These are phyloP conservation scores for Stemphylium lycopersici DNA, from an alignment of 2,329 filamentous ascomycete genomes.

Conservation along the genomic window DNA sequence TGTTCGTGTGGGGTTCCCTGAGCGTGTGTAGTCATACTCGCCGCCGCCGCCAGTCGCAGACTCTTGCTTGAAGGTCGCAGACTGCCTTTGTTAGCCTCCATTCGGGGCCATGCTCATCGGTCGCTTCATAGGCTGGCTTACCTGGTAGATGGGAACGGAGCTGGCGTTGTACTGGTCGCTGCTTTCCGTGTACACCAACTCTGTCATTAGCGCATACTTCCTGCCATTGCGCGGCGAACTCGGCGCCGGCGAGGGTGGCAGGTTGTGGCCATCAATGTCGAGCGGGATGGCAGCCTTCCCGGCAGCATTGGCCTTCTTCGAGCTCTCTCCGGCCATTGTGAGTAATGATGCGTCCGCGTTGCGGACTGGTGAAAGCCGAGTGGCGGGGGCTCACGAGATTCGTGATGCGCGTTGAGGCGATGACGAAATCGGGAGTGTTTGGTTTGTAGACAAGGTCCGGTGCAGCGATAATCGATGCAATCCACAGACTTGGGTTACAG, in stretches of 20 bases:
- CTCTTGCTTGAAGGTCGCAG: conserved; percentile 95
- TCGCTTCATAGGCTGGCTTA: conserved; percentile 34
- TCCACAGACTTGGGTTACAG: background rate
- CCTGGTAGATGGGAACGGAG: conserved; percentile 95
- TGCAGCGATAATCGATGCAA: background rate
- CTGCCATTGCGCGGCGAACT: conserved; percentile 86
- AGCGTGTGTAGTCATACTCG: conserved; percentile 98
- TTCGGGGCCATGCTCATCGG: no score
- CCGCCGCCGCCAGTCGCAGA: conserved; percentile 76
- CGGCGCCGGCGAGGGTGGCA: conserved; percentile 75
- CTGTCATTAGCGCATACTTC: conserved; percentile 92
- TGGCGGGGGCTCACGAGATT: conserved; percentile 12
- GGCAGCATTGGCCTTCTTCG: conserved; percentile 45
- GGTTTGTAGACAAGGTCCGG: background rate
- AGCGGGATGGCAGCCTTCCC: conserved; percentile 50
- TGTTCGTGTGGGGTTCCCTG: conserved; percentile 93
- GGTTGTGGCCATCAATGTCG: conserved; percentile 49
- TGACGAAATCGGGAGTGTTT: conserved; percentile 10
- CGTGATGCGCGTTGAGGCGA: conserved; percentile 26
- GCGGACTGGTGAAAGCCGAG: conserved; percentile 17
- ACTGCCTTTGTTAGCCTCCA: conserved; percentile 56
- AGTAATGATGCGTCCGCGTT: conserved; percentile 15
- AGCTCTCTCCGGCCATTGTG: conserved; percentile 42
- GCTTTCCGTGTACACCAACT: conserved; percentile 93
- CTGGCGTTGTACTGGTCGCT: conserved; percentile 97